These are phyloP conservation scores for Lactarius vividus DNA, from an alignment of 768 basidiomycete genomes.

Conservation along the genomic window DNA sequence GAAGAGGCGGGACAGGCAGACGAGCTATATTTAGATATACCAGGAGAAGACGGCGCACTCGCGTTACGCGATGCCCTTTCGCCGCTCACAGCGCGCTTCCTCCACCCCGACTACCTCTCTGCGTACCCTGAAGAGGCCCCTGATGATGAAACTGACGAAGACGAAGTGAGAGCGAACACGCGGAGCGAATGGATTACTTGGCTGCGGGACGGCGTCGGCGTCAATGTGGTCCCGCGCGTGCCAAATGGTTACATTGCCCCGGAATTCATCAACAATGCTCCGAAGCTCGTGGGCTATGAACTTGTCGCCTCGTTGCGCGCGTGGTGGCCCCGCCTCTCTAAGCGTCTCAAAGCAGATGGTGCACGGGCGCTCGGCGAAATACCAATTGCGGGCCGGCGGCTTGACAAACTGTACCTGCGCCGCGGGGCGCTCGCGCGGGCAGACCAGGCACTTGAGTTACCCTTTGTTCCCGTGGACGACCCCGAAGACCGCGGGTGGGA, in stretches of 20 bases:
- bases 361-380: conserved; percentile 8
- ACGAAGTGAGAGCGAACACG: neutral
- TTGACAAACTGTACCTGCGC: conserved; percentile 20
- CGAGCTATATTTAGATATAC: conserved; percentile 21
- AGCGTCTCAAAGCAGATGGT: neutral
- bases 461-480: conserved; percentile 28
- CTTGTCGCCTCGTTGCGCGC: conserved; percentile 14
- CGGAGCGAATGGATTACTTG: conserved; percentile 24
- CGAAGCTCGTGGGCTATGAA: neutral
- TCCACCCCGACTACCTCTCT: conserved; percentile 18
- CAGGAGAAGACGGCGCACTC: conserved; percentile 2
- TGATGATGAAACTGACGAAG: neutral
- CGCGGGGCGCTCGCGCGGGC: conserved; percentile 13
- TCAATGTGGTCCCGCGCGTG: conserved; percentile 26
- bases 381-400: conserved; percentile 14
- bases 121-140: conserved; percentile 2
- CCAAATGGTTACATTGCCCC: conserved; percentile 13
- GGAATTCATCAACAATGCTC: conserved; percentile 14
- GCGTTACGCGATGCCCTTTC: conserved; percentile 16
- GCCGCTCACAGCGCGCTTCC: conserved; percentile 15
- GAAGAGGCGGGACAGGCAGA: conserved; percentile 1
- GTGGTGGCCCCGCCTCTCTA: conserved; percentile 19
- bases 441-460: conserved; percentile 12
- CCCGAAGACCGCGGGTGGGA: conserved; percentile 27
- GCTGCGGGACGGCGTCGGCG: conserved; percentile 21